These are phyloP conservation scores for Calocybe indica DNA, from an alignment of 768 basidiomycete genomes.

Conservation along the genomic window DNA sequence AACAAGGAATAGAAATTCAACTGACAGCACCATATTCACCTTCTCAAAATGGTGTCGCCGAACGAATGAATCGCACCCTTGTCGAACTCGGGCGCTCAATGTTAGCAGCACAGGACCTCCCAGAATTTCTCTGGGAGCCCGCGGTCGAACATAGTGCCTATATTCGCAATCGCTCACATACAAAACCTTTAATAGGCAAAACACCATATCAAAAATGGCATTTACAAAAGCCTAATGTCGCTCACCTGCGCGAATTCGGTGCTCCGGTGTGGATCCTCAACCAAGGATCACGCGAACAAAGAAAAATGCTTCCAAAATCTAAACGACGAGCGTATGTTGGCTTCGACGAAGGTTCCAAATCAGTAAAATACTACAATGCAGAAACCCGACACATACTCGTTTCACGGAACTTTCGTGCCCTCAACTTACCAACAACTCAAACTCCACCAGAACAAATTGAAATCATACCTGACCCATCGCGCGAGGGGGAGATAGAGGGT, in stretches of 20 bases:
- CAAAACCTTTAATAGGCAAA: constrained; percentile 8
- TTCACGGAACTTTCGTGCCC: not conserved
- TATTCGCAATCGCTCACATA: constrained; percentile 15
- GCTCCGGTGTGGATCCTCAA: not conserved
- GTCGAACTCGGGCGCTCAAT: constrained; percentile 14
- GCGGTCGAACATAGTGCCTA: constrained; percentile 14
- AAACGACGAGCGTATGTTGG: constrained; percentile 1
- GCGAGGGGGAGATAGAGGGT: not conserved
- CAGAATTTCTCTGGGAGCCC: constrained; percentile 18
- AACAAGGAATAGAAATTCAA: constrained; percentile 12
- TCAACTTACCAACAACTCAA: not conserved
- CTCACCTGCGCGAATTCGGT: constrained; percentile 13
- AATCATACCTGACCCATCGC: not conserved
- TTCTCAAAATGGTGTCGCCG: constrained; percentile 19
- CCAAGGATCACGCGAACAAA: not conserved
- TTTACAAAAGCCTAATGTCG: constrained; percentile 18
- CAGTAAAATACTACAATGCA: not conserved
- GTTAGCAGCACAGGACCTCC: constrained; percentile 11
- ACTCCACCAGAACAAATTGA: not conserved
- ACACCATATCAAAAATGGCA: constrained; percentile 18
- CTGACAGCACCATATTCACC: constrained; percentile 16
- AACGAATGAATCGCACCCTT: constrained; percentile 19
- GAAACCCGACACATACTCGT: not conserved
- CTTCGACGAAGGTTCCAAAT: not conserved
- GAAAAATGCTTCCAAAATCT: constrained; percentile 2